These are phyloP conservation scores for Biscogniauxia marginata DNA, from an alignment of 2,329 filamentous ascomycete species.

Conservation along the genomic window DNA sequence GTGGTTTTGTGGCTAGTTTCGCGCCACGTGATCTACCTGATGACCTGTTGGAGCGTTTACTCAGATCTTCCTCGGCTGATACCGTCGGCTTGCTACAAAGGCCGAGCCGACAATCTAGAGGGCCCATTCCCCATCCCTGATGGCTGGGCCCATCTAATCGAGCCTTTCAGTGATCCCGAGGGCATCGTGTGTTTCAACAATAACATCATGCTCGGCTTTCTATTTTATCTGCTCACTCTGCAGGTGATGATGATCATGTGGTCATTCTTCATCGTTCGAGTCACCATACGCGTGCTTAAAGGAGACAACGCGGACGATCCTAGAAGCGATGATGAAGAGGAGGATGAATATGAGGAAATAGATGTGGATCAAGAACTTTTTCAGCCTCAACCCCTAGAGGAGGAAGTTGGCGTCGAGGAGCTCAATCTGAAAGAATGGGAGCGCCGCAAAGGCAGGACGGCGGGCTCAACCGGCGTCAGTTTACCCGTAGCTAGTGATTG, in stretches of 20 bases:
- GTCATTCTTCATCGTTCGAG: slow-evolving; percentile 82
- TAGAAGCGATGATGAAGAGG: slow-evolving; percentile 80
- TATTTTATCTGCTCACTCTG: slow-evolving; percentile 72
- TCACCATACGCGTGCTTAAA: slow-evolving; percentile 74
- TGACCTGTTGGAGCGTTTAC: slow-evolving; percentile 79
- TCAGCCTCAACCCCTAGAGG: slow-evolving; percentile 56
- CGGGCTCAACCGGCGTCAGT: slow-evolving; percentile 56
- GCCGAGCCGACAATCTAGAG: slow-evolving; percentile 50
- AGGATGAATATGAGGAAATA: slow-evolving; percentile 45
- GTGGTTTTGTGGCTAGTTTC: slow-evolving; percentile 78
- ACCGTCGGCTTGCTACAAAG: slow-evolving; percentile 69
- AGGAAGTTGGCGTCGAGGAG: slow-evolving; percentile 72
- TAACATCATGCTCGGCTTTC: slow-evolving; percentile 71
- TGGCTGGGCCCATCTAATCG: slow-evolving; percentile 61
- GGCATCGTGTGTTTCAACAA: slow-evolving; percentile 80
- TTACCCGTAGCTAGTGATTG: slow-evolving; percentile 68
- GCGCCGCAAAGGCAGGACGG: slow-evolving; percentile 47
- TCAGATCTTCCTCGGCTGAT: slow-evolving; percentile 61
- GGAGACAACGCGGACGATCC: slow-evolving; percentile 78
- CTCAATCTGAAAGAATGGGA: slow-evolving; percentile 64
- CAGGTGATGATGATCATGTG: slow-evolving; percentile 79
- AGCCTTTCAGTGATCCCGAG: slow-evolving; percentile 67
- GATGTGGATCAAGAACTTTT: slow-evolving; percentile 41
- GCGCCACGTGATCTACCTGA: slow-evolving; percentile 75
- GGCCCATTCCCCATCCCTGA: slow-evolving; percentile 52